These are phyloP conservation scores for Malassezia slooffiae DNA, from an alignment of 1,284 basidiomycete genomes.

Conservation along the genomic window DNA sequence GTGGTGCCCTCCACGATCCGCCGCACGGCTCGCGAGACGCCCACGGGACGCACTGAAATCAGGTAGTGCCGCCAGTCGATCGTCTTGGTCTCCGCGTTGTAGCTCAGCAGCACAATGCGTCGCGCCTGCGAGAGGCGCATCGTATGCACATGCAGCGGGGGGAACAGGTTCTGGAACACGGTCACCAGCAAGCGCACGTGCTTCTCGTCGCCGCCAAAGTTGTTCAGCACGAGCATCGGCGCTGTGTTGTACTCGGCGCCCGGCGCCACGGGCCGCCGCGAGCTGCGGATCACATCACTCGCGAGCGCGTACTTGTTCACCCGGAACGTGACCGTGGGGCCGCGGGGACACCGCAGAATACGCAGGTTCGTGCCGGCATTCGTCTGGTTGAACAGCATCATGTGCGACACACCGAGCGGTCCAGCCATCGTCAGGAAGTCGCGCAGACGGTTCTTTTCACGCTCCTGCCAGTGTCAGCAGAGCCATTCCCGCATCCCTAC, in stretches of 20 bases:
- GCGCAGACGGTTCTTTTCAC: slow-evolving; percentile 79
- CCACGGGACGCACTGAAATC: slow-evolving; percentile 88
- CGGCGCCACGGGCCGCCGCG: slow-evolving; percentile 60
- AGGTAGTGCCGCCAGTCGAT: slow-evolving; percentile 89
- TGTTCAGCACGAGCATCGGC: slow-evolving; percentile 61
- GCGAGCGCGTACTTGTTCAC: slow-evolving; percentile 82
- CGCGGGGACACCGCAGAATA: slow-evolving; percentile 76
- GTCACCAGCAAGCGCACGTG: slow-evolving; percentile 59
- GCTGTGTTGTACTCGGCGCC: slow-evolving; percentile 69
- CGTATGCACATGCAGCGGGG: slow-evolving; percentile 63
- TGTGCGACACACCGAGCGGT: slow-evolving; percentile 78
- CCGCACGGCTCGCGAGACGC: slow-evolving; percentile 82
- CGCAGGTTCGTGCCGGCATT: slow-evolving; percentile 63
- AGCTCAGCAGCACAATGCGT: slow-evolving; percentile 82
- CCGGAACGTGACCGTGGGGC: slow-evolving; percentile 86
- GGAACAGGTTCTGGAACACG: slow-evolving; percentile 78
- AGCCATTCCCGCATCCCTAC: too few species aligned
- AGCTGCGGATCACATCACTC: slow-evolving; percentile 65
- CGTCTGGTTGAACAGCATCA: slow-evolving; percentile 63
- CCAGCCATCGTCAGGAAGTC: slow-evolving; percentile 91
- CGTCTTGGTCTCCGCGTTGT: slow-evolving; percentile 73
- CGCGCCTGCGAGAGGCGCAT: slow-evolving; percentile 49
- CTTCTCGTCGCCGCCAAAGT: slow-evolving; percentile 60
- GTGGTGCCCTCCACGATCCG: slow-evolving; percentile 66
- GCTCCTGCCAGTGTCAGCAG: too few species aligned